Percentiles rank a stretch among this genome's conserved stretches.
Conservation (phyloP, 2,329 filamentous ascomycete genomes). For the Elsinoe perseae region DNA sequence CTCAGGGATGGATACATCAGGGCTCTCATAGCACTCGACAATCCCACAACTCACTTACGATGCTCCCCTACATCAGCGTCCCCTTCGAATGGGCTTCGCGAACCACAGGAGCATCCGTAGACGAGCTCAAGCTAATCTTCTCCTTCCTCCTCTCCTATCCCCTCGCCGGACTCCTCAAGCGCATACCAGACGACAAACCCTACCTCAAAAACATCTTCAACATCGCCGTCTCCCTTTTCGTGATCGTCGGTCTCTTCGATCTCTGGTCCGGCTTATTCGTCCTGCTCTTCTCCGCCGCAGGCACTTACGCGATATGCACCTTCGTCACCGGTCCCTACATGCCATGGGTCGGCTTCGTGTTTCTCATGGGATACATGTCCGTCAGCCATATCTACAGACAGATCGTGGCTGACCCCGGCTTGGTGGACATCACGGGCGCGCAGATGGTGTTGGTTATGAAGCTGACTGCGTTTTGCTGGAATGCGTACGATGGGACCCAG, state of each 20-base stretch:
- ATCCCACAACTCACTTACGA: slow-evolving; percentile 25
- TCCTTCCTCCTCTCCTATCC: slow-evolving; percentile 91
- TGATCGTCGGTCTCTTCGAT: slow-evolving; percentile 86
- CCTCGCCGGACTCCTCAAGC: slow-evolving; percentile 77
- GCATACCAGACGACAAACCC: slow-evolving; percentile 77
- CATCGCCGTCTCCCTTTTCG: slow-evolving; percentile 76
- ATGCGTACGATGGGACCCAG: slow-evolving; percentile 83
- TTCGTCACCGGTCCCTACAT: slow-evolving; percentile 83
- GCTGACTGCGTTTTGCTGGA: slow-evolving; percentile 93
- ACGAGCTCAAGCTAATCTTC: slow-evolving; percentile 69
- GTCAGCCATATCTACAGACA: slow-evolving; percentile 81
- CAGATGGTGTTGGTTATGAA: slow-evolving; percentile 99
- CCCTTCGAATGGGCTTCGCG: slow-evolving; percentile 8
- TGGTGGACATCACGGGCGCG: slow-evolving; percentile 80
- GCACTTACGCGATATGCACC: slow-evolving; percentile 74
- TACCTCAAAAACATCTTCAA: slow-evolving; percentile 83
- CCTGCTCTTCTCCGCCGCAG: slow-evolving; percentile 68
- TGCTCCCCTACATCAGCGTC: slow-evolving; percentile 58
- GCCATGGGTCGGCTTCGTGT: slow-evolving; percentile 94
- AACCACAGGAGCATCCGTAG: slow-evolving; percentile 10
- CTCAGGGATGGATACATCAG: background rate
- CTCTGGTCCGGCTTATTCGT: slow-evolving; percentile 80
- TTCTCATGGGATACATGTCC: slow-evolving; percentile 93
- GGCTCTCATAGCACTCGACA: background rate
- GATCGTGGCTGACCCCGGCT: slow-evolving; percentile 55